Percentiles rank a stretch among this genome's conserved stretches.
These are phyloP conservation scores for Glonium stellatum DNA, from an alignment of 495 filamentous ascomycete species.

Conservation along the genomic window DNA sequence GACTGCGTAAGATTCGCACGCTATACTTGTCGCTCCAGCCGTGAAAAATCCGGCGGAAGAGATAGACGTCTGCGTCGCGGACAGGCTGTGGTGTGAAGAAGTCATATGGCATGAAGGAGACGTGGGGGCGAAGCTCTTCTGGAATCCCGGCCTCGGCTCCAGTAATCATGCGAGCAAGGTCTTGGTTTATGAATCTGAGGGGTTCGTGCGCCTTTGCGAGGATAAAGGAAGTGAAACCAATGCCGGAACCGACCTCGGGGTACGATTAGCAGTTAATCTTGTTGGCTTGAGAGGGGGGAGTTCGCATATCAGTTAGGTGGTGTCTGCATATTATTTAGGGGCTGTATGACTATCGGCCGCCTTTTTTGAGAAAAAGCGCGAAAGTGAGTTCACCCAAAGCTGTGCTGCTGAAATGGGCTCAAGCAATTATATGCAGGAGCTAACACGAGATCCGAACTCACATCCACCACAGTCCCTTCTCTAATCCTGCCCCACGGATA, in stretches of 20 bases:
- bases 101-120: constrained; percentile 1
- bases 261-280: too few species aligned
- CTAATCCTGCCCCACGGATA: neutral
- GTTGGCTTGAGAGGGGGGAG: too few species aligned
- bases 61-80: constrained; percentile 41
- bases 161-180: neutral
- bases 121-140: neutral
- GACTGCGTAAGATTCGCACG: constrained; percentile 33
- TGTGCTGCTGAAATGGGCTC: too few species aligned
- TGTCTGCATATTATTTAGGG: too few species aligned
- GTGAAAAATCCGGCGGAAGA: constrained; percentile 39
- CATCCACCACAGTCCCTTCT: neutral
- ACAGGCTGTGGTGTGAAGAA: constrained; percentile 7
- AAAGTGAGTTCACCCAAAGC: too few species aligned
- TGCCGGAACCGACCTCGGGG: too few species aligned
- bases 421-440: neutral
- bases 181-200: neutral
- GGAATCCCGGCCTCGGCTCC: neutral
- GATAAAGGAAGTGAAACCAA: neutral
- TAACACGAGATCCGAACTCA: neutral
- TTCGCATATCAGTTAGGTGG: too few species aligned
- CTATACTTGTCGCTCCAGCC: constrained; percentile 34
- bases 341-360: too few species aligned
- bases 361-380: too few species aligned
- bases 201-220: neutral